phyloP scores from a whole-genome alignment of 306 rosid species.

The Ammopiptanthus mongolicus region DNA sequence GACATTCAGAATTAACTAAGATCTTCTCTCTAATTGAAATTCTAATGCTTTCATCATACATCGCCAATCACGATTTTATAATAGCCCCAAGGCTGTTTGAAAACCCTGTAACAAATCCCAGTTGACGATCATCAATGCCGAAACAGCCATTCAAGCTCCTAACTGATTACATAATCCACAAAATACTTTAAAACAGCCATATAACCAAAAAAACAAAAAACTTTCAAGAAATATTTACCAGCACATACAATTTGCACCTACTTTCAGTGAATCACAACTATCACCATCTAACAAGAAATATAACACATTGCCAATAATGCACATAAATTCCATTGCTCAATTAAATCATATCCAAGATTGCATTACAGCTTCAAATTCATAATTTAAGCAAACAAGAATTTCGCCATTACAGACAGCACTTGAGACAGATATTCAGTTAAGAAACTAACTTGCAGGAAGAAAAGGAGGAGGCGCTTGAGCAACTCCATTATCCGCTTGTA shows the following conservation, averaged over 20 bases:
- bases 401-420: neutral
- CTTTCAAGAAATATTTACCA: neutral
- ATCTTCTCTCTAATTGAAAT: neutral
- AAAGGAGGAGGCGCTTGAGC: slow-evolving; percentile 44
- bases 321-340: neutral
- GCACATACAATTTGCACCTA: neutral
- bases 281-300: neutral
- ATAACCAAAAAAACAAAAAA: neutral
- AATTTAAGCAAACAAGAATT: neutral
- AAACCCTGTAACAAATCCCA: too few relatives aligned
- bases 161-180: neutral
- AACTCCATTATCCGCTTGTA: slow-evolving; percentile 13
- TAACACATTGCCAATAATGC: neutral
- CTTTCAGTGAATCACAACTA: neutral
- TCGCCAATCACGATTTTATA: neutral
- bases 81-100: neutral
- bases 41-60: neutral
- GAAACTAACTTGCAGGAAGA: slow-evolving; percentile 65
- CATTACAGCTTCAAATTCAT: neutral
- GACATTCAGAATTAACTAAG: neutral
- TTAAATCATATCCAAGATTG: neutral
- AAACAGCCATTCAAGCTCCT: slow-evolving; percentile 16
- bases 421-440: neutral
- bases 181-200: neutral
- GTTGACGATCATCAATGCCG: too few relatives aligned